phyloP scores from a whole-genome alignment of 306 rosid genomes.

The Castanea mollissima region DNA sequence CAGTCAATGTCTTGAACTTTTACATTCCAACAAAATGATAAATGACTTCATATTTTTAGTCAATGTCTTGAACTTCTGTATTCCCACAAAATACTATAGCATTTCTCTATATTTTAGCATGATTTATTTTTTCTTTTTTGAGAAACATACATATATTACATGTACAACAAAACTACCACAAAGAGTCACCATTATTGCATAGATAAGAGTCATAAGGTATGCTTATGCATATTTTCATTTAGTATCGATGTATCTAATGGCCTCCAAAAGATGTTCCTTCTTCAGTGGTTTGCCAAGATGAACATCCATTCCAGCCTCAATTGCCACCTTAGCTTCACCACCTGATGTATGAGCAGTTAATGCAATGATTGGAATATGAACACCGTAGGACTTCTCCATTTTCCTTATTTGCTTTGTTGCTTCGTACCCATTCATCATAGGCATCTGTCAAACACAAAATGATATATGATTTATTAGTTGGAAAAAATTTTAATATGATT shows the following conservation, averaged over 20 bases:
- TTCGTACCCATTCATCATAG: conserved; percentile 62
- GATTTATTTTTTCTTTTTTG: neutral
- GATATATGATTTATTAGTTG: neutral
- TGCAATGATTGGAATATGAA: conserved; percentile 70
- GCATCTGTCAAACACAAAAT: conserved; percentile 49
- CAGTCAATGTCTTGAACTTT: too few relatives aligned
- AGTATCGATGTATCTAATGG: conserved; percentile 35
- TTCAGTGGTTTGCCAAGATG: conserved; percentile 57
- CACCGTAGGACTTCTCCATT: conserved; percentile 40
- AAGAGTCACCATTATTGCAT: neutral
- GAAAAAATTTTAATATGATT: neutral
- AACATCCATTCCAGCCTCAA: conserved; percentile 62
- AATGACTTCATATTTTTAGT: too few relatives aligned
- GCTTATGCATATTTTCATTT: neutral
- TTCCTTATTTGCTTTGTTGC: conserved; percentile 57
- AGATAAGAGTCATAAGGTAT: neutral
- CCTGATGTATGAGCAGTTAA: conserved; percentile 51
- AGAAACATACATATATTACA: too few relatives aligned
- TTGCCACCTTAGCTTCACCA: conserved; percentile 30
- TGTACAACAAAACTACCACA: neutral
- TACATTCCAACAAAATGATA: too few relatives aligned
- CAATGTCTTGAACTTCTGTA: neutral
- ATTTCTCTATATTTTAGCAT: neutral
- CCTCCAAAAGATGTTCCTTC: conserved; percentile 37
- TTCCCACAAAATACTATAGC: neutral